Conservation (phyloP, 306 rosid species). For the Casuarina equisetifolia region DNA sequence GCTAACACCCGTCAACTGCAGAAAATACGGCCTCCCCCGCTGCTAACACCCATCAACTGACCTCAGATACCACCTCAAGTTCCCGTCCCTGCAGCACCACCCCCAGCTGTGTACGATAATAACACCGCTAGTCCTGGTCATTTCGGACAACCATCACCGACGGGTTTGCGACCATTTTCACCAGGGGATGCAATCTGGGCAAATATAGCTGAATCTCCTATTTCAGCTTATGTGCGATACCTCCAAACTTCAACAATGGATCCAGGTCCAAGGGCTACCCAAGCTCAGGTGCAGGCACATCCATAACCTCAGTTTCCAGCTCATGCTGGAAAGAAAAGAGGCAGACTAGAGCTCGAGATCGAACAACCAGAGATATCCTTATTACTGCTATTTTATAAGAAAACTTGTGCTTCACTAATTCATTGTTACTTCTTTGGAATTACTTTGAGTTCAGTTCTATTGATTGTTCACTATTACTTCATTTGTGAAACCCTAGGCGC, state of each 20-base stretch:
- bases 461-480: too few relatives aligned
- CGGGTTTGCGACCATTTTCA: conserved; percentile 39
- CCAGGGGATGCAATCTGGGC: conserved; percentile 58
- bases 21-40: conserved; percentile 88
- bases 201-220: conserved; percentile 77
- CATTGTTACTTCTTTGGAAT: too few relatives aligned
- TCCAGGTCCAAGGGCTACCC: conserved; percentile 60
- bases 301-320: conserved; percentile 45
- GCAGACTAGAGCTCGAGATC: too few relatives aligned
- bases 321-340: not conserved
- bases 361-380: too few relatives aligned
- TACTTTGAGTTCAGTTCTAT: too few relatives aligned
- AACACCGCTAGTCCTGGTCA: conserved; percentile 56
- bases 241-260: conserved; percentile 74
- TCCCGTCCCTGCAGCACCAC: conserved; percentile 51
- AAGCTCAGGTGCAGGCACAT: conserved; percentile 29
- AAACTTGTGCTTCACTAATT: too few relatives aligned
- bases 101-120: conserved; percentile 53
- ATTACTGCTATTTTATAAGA: too few relatives aligned
- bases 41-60: conserved; percentile 60
- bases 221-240: conserved; percentile 88
- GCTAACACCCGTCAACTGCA: conserved; percentile 34
- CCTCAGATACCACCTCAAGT: conserved; percentile 50
- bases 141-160: conserved; percentile 58
- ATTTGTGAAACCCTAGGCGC: too few relatives aligned